A percentile compares a stretch with the other conserved stretches of the same genome.
phyloP scores from a whole-genome alignment of 2,329 filamentous ascomycete genomes.

The Stemphylium lycopersici region DNA sequence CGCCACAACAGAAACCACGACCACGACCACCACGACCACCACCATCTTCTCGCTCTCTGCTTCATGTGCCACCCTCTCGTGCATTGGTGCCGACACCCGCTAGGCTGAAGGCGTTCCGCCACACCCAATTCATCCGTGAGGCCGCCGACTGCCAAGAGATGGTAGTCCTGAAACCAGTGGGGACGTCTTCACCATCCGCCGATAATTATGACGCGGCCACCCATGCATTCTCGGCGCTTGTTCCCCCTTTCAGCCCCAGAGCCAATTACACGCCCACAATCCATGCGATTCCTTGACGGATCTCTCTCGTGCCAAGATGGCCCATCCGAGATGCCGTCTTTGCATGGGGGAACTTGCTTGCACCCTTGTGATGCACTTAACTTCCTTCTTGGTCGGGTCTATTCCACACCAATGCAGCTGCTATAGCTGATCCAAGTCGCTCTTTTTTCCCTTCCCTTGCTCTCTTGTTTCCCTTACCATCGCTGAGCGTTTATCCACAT shows the following conservation, averaged over 20 bases:
- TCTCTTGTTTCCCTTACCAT: constrained; percentile 12
- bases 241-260: constrained; percentile 25
- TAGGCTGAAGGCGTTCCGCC: not conserved
- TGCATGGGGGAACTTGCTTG: constrained; percentile 38
- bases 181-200: constrained; percentile 24
- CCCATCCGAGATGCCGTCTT: constrained; percentile 43
- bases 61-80: too few species aligned
- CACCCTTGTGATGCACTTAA: constrained; percentile 34
- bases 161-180: constrained; percentile 30
- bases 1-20: not conserved
- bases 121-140: constrained; percentile 6
- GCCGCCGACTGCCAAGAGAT: constrained; percentile 26
- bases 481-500: constrained; percentile 9
- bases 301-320: constrained; percentile 36
- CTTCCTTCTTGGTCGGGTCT: constrained; percentile 27
- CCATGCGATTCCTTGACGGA: constrained; percentile 28
- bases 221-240: constrained; percentile 28
- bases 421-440: constrained; percentile 30
- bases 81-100: too few species aligned
- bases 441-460: constrained; percentile 20
- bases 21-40: too few species aligned
- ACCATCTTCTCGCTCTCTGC: too few species aligned
- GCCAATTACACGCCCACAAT: constrained; percentile 28
- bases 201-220: constrained; percentile 38
- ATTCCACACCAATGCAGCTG: constrained; percentile 28